Percentiles rank a stretch among this genome's conserved stretches.
These are phyloP conservation scores for Sarcomyxa edulis DNA, from an alignment of 768 basidiomycete species.

Conservation along the genomic window DNA sequence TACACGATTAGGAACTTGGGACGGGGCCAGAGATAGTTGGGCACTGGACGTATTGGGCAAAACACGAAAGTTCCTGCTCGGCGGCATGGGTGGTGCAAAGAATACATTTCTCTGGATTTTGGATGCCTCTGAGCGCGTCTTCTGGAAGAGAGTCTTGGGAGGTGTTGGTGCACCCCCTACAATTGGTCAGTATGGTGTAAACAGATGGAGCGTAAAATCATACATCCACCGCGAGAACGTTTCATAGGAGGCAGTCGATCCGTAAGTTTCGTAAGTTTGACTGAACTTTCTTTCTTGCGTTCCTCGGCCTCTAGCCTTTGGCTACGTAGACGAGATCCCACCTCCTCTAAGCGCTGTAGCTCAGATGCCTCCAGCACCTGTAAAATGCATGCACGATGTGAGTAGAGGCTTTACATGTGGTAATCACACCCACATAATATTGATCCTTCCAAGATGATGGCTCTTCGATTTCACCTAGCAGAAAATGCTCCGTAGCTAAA, in stretches of 20 bases:
- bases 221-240: slow-evolving; percentile 54
- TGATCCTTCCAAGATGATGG: slow-evolving; percentile 65
- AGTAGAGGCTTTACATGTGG: no score
- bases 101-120: slow-evolving; percentile 63
- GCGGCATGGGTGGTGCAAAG: slow-evolving; percentile 47
- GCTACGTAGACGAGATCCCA: slow-evolving; percentile 54
- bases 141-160: slow-evolving; percentile 74
- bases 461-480: slow-evolving; percentile 31
- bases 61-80: slow-evolving; percentile 37
- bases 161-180: slow-evolving; percentile 32
- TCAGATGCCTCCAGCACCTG: slow-evolving; percentile 57
- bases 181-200: slow-evolving; percentile 10
- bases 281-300: slow-evolving; percentile 70
- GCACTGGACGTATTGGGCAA: slow-evolving; percentile 29
- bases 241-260: slow-evolving; percentile 64
- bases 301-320: slow-evolving; percentile 68
- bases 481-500: slow-evolving; percentile 43
- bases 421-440: slow-evolving; percentile 49
- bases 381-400: slow-evolving; percentile 9
- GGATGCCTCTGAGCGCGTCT: slow-evolving; percentile 65
- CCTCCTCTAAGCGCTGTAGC: slow-evolving; percentile 58
- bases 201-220: slow-evolving; percentile 18
- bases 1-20: slow-evolving; percentile 34
- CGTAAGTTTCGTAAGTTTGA: slow-evolving; percentile 68
- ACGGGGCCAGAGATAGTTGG: slow-evolving; percentile 27